These are phyloP conservation scores for Xenoacremonium recifei DNA, from an alignment of 2,329 filamentous ascomycete genomes.

Conservation along the genomic window DNA sequence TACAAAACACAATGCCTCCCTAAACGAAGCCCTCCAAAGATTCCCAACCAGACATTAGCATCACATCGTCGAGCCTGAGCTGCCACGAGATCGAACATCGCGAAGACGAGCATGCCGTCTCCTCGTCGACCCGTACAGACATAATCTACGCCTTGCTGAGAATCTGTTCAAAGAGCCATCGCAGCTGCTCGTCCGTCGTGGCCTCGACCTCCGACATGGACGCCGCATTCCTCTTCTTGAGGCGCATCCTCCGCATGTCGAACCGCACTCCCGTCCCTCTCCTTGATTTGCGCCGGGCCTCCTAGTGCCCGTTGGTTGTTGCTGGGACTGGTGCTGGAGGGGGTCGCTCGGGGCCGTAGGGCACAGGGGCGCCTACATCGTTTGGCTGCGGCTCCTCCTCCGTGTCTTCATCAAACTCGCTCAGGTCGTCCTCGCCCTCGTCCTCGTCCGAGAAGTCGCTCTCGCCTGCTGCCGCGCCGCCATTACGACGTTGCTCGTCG, in stretches of 20 bases:
- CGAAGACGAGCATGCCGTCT: no score
- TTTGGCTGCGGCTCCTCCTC: slow-evolving; percentile 47
- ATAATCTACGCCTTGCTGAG: no score
- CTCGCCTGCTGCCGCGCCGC: slow-evolving; percentile 52
- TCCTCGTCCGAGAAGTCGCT: slow-evolving; percentile 65
- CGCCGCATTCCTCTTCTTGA: neutral
- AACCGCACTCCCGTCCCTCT: no score
- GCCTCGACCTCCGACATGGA: neutral
- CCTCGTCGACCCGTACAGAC: no score
- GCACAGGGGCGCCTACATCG: slow-evolving; percentile 36
- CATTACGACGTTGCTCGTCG: slow-evolving; percentile 50
- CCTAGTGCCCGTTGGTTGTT: slow-evolving; percentile 45
- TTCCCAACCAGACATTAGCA: no score
- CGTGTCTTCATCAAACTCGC: slow-evolving; percentile 63
- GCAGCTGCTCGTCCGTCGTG: no score
- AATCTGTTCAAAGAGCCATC: no score
- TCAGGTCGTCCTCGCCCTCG: slow-evolving; percentile 60
- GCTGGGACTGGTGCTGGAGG: slow-evolving; percentile 34
- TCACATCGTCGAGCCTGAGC: no score
- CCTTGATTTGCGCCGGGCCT: slow-evolving; percentile 19
- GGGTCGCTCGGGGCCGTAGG: slow-evolving; percentile 49
- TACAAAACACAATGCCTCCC: no score
- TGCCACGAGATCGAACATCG: no score
- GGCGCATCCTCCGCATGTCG: neutral
- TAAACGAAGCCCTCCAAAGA: no score